Evolutionary conservation across 1,284 basidiomycete species (phyloP).

Genomic region (Papiliotrema laurentii): DNA sequence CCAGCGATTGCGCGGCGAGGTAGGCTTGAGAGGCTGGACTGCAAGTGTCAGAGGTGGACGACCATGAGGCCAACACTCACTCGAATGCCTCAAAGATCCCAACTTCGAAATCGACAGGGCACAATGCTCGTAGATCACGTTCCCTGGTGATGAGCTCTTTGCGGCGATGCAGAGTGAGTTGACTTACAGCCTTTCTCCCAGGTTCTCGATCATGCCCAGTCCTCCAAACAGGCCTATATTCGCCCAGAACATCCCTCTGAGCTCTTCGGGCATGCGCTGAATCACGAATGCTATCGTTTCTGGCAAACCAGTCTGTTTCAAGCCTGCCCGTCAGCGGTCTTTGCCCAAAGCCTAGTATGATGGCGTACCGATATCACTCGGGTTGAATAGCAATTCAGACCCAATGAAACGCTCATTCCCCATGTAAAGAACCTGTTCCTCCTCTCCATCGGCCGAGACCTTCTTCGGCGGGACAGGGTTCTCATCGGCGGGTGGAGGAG

Average conservation of each 20-base stretch:
- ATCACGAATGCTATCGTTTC: conserved; percentile 72
- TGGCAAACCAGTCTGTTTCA: conserved; percentile 74
- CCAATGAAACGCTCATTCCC: conserved; percentile 84
- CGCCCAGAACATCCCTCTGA: conserved; percentile 88
- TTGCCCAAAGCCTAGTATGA: not conserved
- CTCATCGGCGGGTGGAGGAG: conserved; percentile 8
- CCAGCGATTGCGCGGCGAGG: conserved; percentile 61
- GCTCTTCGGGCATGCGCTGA: conserved; percentile 63
- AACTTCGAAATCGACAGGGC: conserved; percentile 70
- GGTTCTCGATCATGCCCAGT: conserved; percentile 66
- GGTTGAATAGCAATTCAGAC: conserved; percentile 82
- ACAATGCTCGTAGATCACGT: conserved; percentile 67
- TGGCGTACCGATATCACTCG: conserved; percentile 73
- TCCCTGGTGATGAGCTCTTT: conserved; percentile 39
- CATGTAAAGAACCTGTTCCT: conserved; percentile 78
- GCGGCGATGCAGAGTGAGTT: not conserved
- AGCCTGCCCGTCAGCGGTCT: conserved; percentile 54
- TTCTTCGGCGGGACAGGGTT: conserved; percentile 5
- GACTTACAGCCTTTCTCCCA: conserved; percentile 64
- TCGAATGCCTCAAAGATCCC: conserved; percentile 64
- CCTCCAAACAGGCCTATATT: conserved; percentile 89
- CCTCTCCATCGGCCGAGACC: conserved; percentile 34
- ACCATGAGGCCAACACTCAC: conserved; percentile 54
- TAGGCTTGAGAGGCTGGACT: conserved; percentile 74
- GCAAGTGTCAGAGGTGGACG: not conserved